phyloP scores from a whole-genome alignment of 2,329 filamentous ascomycete genomes.

The Penicillium sumatraense region DNA sequence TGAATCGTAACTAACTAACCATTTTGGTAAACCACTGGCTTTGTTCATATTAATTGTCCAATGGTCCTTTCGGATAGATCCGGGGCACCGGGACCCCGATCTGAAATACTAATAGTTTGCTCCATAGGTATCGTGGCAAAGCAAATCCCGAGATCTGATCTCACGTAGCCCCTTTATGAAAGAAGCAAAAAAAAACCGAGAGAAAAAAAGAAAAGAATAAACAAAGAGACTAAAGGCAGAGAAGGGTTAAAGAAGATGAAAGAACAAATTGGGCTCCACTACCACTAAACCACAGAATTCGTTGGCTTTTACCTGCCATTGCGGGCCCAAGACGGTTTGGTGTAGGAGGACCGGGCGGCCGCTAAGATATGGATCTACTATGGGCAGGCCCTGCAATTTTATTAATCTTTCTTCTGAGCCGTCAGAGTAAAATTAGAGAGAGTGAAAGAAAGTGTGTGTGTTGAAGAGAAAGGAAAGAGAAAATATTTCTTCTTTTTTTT shows the following conservation, averaged over 20 bases:
- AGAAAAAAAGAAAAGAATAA: not conserved
- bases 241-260: constrained; percentile 16
- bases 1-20: not conserved
- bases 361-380: constrained; percentile 23
- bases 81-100: not conserved
- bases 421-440: not conserved
- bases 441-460: not conserved
- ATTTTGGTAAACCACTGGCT: no score
- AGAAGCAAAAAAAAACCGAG: not conserved
- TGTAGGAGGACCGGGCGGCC: constrained; percentile 16
- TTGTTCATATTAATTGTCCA: not conserved
- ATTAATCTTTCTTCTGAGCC: not conserved
- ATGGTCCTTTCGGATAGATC: constrained; percentile 10
- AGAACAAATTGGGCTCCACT: constrained; percentile 20
- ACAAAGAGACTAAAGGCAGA: not conserved
- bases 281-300: no score
- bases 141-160: constrained; percentile 2
- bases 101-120: not conserved
- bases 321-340: constrained; percentile 4
- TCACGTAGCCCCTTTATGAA: not conserved
- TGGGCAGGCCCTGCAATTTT: constrained; percentile 14
- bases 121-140: not conserved
- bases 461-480: no score
- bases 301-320: no score
- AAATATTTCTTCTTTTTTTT: no score